Conservation (phyloP, 225 moss, liverwort and hornwort genomes). For the Bryoerythrophyllum caledonicum region DNA sequence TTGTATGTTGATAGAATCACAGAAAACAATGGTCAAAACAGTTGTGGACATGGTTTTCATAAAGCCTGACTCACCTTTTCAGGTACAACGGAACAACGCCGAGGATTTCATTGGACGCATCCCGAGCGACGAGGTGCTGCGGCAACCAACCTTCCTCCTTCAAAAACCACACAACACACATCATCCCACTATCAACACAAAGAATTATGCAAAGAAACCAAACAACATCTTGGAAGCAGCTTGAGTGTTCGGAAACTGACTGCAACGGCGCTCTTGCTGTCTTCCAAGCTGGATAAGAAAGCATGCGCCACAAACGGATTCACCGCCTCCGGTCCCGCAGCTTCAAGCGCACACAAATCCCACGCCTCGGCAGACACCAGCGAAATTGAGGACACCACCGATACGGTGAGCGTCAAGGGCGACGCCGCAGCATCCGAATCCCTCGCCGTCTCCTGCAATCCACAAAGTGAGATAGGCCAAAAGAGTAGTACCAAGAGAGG, state of each 20-base stretch:
- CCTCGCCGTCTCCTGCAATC: slow-evolving; percentile 34
- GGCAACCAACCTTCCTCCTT: slow-evolving; percentile 99
- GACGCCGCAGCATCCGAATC: slow-evolving; percentile 30
- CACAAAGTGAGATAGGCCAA: not conserved
- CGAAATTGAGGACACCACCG: slow-evolving; percentile 87
- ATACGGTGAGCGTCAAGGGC: slow-evolving; percentile 81
- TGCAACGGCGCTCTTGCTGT: slow-evolving; percentile 91
- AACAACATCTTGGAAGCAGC: not conserved
- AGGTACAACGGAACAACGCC: slow-evolving; percentile 96
- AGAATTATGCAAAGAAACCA: not conserved
- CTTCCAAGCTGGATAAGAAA: slow-evolving; percentile 91
- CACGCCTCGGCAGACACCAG: slow-evolving; percentile 75
- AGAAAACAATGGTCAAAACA: not conserved
- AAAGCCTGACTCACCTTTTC: slow-evolving; percentile 58
- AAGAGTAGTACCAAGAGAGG: not conserved
- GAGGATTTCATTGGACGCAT: slow-evolving; percentile 60
- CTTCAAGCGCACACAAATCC: slow-evolving; percentile 91
- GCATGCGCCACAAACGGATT: slow-evolving; percentile 91
- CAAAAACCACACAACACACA: slow-evolving; percentile 22
- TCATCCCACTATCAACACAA: slow-evolving; percentile 20
- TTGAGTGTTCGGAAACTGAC: slow-evolving; percentile 42
- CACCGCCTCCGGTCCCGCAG: slow-evolving; percentile 60
- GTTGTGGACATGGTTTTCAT: not conserved
- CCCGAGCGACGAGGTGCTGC: slow-evolving; percentile 90
- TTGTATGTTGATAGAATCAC: no score